Evolutionary conservation across 257 asterid species (phyloP).

Genomic region (Fraxinus americana): DNA sequence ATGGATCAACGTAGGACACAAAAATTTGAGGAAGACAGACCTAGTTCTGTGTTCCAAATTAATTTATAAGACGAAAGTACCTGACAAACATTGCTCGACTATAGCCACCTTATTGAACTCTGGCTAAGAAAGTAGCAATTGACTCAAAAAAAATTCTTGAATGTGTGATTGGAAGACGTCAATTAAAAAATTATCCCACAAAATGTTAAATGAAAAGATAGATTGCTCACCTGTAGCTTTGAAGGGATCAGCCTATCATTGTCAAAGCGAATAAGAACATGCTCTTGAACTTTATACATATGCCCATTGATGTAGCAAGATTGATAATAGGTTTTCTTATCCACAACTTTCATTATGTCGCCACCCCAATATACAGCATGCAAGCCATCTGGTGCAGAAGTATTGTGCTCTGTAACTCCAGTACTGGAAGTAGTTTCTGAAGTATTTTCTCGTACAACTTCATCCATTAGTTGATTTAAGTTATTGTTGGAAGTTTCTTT

Average conservation of each 20-base stretch:
- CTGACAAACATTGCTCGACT: conserved; percentile 13
- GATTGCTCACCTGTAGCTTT: conserved; percentile 72
- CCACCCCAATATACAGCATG: conserved; percentile 74
- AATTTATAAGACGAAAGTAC: conserved; percentile 11
- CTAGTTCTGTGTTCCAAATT: conserved; percentile 9
- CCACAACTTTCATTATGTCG: conserved; percentile 53
- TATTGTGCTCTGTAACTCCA: conserved; percentile 34
- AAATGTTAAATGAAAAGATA: conserved; percentile 15
- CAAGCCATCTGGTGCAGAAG: conserved; percentile 41
- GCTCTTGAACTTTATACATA: conserved; percentile 55
- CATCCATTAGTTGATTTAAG: conserved; percentile 35
- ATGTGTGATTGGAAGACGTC: conserved; percentile 18
- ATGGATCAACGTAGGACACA: background rate
- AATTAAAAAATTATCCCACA: conserved; percentile 5
- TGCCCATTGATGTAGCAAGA: conserved; percentile 73
- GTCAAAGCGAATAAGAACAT: conserved; percentile 61
- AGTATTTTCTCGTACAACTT: conserved; percentile 37
- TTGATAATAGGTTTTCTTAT: conserved; percentile 58
- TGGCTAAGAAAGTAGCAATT: conserved; percentile 1
- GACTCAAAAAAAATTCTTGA: conserved; percentile 2
- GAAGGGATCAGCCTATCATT: conserved; percentile 68
- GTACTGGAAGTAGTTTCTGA: conserved; percentile 44
- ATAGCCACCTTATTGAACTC: conserved; percentile 4
- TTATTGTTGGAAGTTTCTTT: conserved; percentile 33
- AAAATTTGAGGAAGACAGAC: conserved; percentile 15